Conservation (phyloP, 73 alveolate genomes). For the Paramecium octaurelia region DNA sequence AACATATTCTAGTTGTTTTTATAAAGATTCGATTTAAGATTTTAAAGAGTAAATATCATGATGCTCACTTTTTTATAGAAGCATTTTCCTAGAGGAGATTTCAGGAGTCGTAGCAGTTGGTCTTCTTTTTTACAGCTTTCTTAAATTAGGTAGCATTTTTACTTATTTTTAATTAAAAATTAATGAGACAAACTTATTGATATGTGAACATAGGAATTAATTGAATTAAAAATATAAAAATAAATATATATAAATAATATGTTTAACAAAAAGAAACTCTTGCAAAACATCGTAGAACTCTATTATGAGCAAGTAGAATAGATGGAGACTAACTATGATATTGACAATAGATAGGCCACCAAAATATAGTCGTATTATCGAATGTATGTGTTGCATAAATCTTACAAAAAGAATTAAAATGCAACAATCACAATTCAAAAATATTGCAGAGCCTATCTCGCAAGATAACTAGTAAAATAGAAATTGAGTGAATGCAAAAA, state of each 20-base stretch:
- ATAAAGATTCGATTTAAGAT: neutral
- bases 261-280: neutral
- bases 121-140: neutral
- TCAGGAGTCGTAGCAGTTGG: neutral
- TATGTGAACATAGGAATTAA: neutral
- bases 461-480: constrained; percentile 1
- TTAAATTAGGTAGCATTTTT: constrained; percentile 2
- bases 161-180: neutral
- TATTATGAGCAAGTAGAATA: constrained; percentile 41
- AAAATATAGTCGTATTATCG: constrained; percentile 40
- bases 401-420: constrained; percentile 21
- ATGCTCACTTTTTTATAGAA: neutral
- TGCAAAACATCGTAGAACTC: neutral
- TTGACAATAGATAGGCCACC: constrained; percentile 25
- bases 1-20: constrained; percentile 1
- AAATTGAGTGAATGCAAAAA: neutral
- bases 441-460: constrained; percentile 51
- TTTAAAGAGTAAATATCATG: neutral
- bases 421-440: constrained; percentile 59
- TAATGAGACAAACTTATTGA: neutral
- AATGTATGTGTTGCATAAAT: constrained; percentile 53
- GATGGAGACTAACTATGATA: constrained; percentile 29
- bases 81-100: neutral
- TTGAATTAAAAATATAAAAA: neutral
- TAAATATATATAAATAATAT: neutral